Evolutionary conservation across 2,329 filamentous ascomycete species (phyloP).

Genomic region (Aspergillus sp.): DNA sequence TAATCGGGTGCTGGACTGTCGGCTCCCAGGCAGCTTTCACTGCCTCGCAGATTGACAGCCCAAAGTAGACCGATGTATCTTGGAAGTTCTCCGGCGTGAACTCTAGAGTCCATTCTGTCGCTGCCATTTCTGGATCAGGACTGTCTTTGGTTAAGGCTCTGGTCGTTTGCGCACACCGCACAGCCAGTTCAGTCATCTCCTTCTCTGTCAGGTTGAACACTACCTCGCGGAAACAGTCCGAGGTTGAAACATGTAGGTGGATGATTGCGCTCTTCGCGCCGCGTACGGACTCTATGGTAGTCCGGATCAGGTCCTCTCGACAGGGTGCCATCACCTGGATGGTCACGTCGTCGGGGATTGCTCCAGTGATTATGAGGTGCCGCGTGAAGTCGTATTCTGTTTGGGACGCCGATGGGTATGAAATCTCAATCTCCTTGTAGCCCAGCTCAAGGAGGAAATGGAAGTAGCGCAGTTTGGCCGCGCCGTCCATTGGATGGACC

Average conservation of each 20-base stretch:
- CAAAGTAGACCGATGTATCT: slow-evolving; percentile 81
- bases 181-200: slow-evolving; percentile 76
- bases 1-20: slow-evolving; percentile 74
- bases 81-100: slow-evolving; percentile 69
- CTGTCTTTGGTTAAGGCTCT: slow-evolving; percentile 81
- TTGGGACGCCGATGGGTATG: slow-evolving; percentile 90
- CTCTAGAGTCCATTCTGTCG: slow-evolving; percentile 56
- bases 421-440: slow-evolving; percentile 97
- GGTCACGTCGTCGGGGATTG: slow-evolving; percentile 84
- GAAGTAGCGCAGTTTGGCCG: slow-evolving; percentile 95
- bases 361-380: slow-evolving; percentile 77
- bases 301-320: slow-evolving; percentile 82
- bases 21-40: slow-evolving; percentile 94
- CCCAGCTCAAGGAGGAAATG: slow-evolving; percentile 87
- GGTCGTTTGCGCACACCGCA: slow-evolving; percentile 81
- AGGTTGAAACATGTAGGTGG: slow-evolving; percentile 94
- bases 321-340: slow-evolving; percentile 91
- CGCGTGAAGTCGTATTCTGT: slow-evolving; percentile 96
- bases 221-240: slow-evolving; percentile 88
- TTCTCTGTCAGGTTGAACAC: slow-evolving; percentile 86
- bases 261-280: slow-evolving; percentile 92
- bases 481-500: slow-evolving; percentile 55
- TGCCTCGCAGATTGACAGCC: slow-evolving; percentile 79
- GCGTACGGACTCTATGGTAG: slow-evolving; percentile 85
- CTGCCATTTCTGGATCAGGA: slow-evolving; percentile 52